phyloP scores from a whole-genome alignment of 805 yeast species.

The Yamadazyma sp. region DNA sequence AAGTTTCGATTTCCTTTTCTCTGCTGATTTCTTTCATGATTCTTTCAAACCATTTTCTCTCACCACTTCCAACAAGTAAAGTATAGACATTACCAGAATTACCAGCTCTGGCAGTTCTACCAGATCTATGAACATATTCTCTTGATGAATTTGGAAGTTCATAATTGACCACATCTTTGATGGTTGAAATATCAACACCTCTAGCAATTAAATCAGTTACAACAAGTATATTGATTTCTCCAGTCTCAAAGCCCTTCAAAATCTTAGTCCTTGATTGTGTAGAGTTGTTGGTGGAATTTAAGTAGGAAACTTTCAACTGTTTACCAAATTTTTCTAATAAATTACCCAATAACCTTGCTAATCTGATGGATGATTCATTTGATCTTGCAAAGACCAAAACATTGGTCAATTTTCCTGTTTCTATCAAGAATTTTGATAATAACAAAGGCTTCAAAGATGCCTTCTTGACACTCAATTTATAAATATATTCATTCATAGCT shows the following conservation, averaged over 20 bases:
- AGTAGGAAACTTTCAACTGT: constrained; percentile 32
- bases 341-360: constrained; percentile 56
- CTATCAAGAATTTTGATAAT: constrained; percentile 52
- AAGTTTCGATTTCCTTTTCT: constrained; percentile 14
- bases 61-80: constrained; percentile 75
- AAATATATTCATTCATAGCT: constrained; percentile 44
- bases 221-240: constrained; percentile 52
- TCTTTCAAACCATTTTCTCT: constrained; percentile 58
- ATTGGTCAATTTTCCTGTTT: constrained; percentile 28
- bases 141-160: constrained; percentile 86
- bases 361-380: constrained; percentile 83
- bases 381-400: constrained; percentile 68
- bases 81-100: constrained; percentile 72
- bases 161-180: constrained; percentile 79
- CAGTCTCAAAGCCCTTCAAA: constrained; percentile 56
- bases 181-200: constrained; percentile 78
- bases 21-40: constrained; percentile 50
- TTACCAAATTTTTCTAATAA: constrained; percentile 26
- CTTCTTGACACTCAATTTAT: constrained; percentile 37
- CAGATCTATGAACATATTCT: constrained; percentile 94
- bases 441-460: constrained; percentile 68
- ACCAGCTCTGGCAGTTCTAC: constrained; percentile 96
- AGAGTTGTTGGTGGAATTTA: constrained; percentile 58
- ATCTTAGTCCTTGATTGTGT: constrained; percentile 49
- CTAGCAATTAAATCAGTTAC: constrained; percentile 95